A percentile compares a stretch with the other conserved stretches of the same genome.
Evolutionary conservation across 495 filamentous ascomycete species (phyloP).

Genomic region (Astrocystis sublimbata): DNA sequence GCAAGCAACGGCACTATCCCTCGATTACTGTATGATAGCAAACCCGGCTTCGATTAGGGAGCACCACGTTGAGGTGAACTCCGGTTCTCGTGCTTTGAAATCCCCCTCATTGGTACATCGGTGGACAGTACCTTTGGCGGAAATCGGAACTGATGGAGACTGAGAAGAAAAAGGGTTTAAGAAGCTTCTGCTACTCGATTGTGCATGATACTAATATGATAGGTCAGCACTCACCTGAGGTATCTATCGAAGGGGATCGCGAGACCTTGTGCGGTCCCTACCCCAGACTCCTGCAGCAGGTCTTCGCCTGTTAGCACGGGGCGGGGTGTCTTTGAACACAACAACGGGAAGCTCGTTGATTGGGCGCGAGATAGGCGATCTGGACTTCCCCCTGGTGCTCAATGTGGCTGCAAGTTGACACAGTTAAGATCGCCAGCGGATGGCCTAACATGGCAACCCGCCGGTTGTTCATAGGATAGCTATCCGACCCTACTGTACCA

Average conservation of each 20-base stretch:
- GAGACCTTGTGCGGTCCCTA: not conserved
- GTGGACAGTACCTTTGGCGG: not conserved
- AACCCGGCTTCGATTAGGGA: too few relatives aligned
- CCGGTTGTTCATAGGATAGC: not conserved
- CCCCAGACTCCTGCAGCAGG: not conserved
- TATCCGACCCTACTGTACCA: conserved; percentile 1
- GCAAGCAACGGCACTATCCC: not conserved
- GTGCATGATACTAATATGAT: not conserved
- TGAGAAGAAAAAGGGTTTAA: too few relatives aligned
- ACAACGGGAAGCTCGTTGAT: conserved; percentile 8
- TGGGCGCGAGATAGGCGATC: not conserved
- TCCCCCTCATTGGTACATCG: not conserved
- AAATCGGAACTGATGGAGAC: not conserved
- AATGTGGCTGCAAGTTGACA: conserved; percentile 4
- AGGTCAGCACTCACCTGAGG: not conserved
- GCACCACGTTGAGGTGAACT: not conserved
- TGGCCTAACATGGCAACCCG: conserved; percentile 13
- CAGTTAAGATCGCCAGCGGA: conserved; percentile 7
- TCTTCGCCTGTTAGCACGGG: not conserved
- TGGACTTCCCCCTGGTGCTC: conserved; percentile 4
- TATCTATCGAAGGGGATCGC: not conserved
- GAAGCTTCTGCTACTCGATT: too few relatives aligned
- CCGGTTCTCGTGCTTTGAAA: not conserved
- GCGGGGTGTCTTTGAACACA: conserved; percentile 7
- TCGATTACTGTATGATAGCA: too few relatives aligned